Evolutionary conservation across 192 early-diverging fungal species (phyloP).

Genomic region (Rhizophagus clarus): DNA sequence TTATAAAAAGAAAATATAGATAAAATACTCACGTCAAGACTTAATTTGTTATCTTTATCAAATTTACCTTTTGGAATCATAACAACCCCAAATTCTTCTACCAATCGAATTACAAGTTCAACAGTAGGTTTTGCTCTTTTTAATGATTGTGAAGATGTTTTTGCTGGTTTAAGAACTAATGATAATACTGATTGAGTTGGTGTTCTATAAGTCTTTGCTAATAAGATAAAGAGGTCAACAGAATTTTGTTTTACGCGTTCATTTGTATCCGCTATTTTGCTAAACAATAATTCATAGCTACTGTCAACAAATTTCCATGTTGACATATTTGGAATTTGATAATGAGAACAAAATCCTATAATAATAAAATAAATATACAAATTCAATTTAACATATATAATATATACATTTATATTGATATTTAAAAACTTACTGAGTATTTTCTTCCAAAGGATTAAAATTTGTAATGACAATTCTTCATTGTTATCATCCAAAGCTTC

Average conservation of each 20-base stretch:
- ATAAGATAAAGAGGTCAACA: slow-evolving; percentile 48
- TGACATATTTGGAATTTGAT: slow-evolving; percentile 47
- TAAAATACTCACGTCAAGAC: slow-evolving; percentile 45
- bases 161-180: slow-evolving; percentile 51
- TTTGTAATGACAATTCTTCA: slow-evolving; percentile 52
- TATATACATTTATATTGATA: background rate
- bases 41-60: slow-evolving; percentile 43
- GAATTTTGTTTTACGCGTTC: slow-evolving; percentile 52
- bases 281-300: slow-evolving; percentile 49
- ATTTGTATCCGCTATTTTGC: slow-evolving; percentile 61
- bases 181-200: slow-evolving; percentile 54
- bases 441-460: slow-evolving; percentile 54
- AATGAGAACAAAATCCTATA: slow-evolving; percentile 53
- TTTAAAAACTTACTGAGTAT: slow-evolving; percentile 35
- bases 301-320: slow-evolving; percentile 52
- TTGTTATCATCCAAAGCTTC: slow-evolving; percentile 53
- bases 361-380: background rate
- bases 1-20: background rate
- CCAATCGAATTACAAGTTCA: slow-evolving; percentile 49
- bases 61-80: slow-evolving; percentile 38
- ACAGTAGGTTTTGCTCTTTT: slow-evolving; percentile 58
- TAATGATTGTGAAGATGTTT: slow-evolving; percentile 41
- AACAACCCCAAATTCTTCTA: slow-evolving; percentile 52
- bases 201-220: slow-evolving; percentile 53
- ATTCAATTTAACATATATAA: background rate